These are phyloP conservation scores for Leptographium flavum DNA, from an alignment of 2,329 filamentous ascomycete genomes.

Conservation along the genomic window DNA sequence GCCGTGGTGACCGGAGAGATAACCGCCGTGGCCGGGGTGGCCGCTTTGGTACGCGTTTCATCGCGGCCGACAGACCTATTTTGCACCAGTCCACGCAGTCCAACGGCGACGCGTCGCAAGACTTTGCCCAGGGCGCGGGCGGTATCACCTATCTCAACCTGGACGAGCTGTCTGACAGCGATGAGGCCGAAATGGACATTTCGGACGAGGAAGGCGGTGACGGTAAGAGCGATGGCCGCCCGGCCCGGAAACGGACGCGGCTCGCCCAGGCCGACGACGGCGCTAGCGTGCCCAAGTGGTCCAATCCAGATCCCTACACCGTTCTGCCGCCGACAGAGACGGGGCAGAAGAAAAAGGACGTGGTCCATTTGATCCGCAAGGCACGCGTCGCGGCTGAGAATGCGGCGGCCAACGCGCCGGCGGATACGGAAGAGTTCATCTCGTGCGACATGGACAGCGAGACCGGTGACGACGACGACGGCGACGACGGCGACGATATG, in stretches of 20 bases:
- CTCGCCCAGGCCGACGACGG: not conserved
- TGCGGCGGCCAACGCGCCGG: slow-evolving; percentile 31
- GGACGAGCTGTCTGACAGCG: slow-evolving; percentile 47
- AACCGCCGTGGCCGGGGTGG: slow-evolving; percentile 1
- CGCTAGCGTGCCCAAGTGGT: slow-evolving; percentile 59
- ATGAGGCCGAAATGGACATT: slow-evolving; percentile 51
- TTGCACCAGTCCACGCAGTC: slow-evolving; percentile 27
- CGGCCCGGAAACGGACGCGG: slow-evolving; percentile 10
- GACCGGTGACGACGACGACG: slow-evolving; percentile 15
- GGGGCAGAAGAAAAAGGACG: slow-evolving; percentile 64
- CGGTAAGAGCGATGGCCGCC: slow-evolving; percentile 13
- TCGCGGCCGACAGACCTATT: slow-evolving; percentile 33
- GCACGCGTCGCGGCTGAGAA: slow-evolving; percentile 51
- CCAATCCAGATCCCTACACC: slow-evolving; percentile 90
- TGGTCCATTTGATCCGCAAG: slow-evolving; percentile 85
- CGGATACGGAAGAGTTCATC: slow-evolving; percentile 71
- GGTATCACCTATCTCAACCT: slow-evolving; percentile 38
- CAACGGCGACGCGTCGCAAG: slow-evolving; percentile 24
- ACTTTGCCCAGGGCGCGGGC: slow-evolving; percentile 28
- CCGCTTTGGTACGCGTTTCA: slow-evolving; percentile 18
- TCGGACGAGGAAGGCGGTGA: slow-evolving; percentile 28
- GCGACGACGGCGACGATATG: slow-evolving; percentile 4
- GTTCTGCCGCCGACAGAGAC: slow-evolving; percentile 65
- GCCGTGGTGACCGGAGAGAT: slow-evolving; percentile 1
- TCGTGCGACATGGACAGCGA: slow-evolving; percentile 60